Percentiles rank a stretch among this genome's conserved stretches.
phyloP scores from a whole-genome alignment of 2,329 filamentous ascomycete genomes.

The Hypoxylon sp. region DNA sequence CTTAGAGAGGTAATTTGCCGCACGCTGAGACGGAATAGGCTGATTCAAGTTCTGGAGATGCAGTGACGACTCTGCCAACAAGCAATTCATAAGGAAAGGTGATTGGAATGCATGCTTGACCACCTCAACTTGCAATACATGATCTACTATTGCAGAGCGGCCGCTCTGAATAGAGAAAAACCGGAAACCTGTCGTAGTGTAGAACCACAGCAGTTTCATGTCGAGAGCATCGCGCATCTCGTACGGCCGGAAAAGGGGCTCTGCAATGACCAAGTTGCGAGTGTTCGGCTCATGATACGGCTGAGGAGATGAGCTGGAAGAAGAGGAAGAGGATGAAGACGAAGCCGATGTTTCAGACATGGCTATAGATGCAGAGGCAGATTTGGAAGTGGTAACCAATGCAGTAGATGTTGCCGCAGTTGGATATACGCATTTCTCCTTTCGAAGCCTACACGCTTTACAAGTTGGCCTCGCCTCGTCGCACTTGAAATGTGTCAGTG shows the following conservation, averaged over 20 bases:
- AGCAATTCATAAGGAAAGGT: constrained; percentile 67
- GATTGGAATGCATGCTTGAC: constrained; percentile 64
- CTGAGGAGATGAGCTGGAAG: constrained; percentile 17
- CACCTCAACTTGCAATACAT: constrained; percentile 61
- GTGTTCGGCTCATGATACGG: constrained; percentile 4
- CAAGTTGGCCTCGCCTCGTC: constrained; percentile 65
- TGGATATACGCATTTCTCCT: constrained; percentile 63
- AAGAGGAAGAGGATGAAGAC: background rate
- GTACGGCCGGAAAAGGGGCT: constrained; percentile 55
- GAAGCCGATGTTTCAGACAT: background rate
- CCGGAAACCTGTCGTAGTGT: constrained; percentile 60
- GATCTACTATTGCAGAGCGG: constrained; percentile 53
- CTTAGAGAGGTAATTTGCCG: constrained; percentile 60
- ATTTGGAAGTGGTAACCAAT: constrained; percentile 15
- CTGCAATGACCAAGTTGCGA: constrained; percentile 44
- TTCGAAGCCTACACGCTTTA: constrained; percentile 62
- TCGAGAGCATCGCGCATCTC: constrained; percentile 56
- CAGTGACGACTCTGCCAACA: constrained; percentile 65
- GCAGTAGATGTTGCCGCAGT: constrained; percentile 34
- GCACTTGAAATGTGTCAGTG: constrained; percentile 53
- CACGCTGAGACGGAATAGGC: constrained; percentile 55
- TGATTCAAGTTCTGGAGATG: constrained; percentile 61
- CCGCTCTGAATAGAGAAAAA: constrained; percentile 60
- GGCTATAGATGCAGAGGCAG: constrained; percentile 3
- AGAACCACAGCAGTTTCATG: constrained; percentile 69